A percentile compares a stretch with the other conserved stretches of the same genome.
phyloP scores from a whole-genome alignment of 441 rosid species.

The Populus trichocarpa region DNA sequence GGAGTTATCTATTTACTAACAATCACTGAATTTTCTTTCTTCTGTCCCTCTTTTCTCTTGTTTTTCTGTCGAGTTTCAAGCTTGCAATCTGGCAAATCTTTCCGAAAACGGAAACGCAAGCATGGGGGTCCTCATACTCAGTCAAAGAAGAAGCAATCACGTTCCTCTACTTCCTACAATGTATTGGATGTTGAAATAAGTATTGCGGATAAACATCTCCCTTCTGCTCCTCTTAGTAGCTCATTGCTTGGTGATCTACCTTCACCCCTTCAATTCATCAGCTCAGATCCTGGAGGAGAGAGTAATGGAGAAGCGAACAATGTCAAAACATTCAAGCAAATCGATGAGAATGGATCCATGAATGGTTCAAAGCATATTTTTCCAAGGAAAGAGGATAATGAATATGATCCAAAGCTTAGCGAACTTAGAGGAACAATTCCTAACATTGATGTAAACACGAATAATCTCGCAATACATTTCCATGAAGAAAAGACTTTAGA shows the following conservation, averaged over 20 bases:
- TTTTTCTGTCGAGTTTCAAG: slow-evolving; percentile 42
- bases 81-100: slow-evolving; percentile 65
- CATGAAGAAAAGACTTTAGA: slow-evolving; percentile 47
- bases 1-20: background rate
- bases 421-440: slow-evolving; percentile 64
- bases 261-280: slow-evolving; percentile 24
- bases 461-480: slow-evolving; percentile 42
- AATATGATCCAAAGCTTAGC: slow-evolving; percentile 86
- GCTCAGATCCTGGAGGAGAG: slow-evolving; percentile 32
- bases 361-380: slow-evolving; percentile 33
- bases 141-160: slow-evolving; percentile 75
- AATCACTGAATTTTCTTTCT: background rate
- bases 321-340: slow-evolving; percentile 32
- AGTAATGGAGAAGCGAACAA: slow-evolving; percentile 31
- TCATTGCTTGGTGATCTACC: slow-evolving; percentile 30
- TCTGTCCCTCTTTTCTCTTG: background rate
- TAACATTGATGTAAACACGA: slow-evolving; percentile 36
- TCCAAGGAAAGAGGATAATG: slow-evolving; percentile 48
- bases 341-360: slow-evolving; percentile 38
- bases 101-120: slow-evolving; percentile 85
- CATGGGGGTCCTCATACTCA: slow-evolving; percentile 52
- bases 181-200: slow-evolving; percentile 24
- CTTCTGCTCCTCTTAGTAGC: slow-evolving; percentile 36
- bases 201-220: slow-evolving; percentile 35
- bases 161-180: slow-evolving; percentile 33